Conservation (phyloP, 1,284 basidiomycete species). For the Amylostereum areolatum region DNA sequence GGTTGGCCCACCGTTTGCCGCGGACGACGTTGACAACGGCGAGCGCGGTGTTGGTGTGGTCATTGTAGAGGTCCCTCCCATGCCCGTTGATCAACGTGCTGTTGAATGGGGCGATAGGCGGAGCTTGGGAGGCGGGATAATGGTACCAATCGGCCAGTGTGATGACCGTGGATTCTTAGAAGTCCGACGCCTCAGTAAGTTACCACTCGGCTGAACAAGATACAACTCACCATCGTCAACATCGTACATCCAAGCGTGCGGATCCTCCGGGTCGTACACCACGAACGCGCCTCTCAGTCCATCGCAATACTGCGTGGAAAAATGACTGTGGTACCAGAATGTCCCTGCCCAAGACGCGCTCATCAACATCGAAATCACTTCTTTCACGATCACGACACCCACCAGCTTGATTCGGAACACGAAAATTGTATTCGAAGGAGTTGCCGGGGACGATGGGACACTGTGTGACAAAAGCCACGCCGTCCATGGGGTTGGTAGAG, state of each 20-base stretch:
- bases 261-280: slow-evolving; percentile 29
- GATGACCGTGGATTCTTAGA: slow-evolving; percentile 30
- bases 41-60: slow-evolving; percentile 17
- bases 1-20: slow-evolving; percentile 26
- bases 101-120: slow-evolving; percentile 9
- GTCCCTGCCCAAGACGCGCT: slow-evolving; percentile 2
- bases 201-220: background rate
- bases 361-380: slow-evolving; percentile 2
- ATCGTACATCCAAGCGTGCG: slow-evolving; percentile 25
- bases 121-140: background rate
- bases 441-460: background rate
- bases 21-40: slow-evolving; percentile 23
- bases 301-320: slow-evolving; percentile 32
- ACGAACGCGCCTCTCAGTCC: slow-evolving; percentile 27
- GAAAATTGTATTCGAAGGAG: background rate
- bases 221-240: slow-evolving; percentile 23
- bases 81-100: slow-evolving; percentile 30
- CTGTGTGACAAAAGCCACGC: slow-evolving; percentile 14
- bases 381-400: background rate
- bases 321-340: slow-evolving; percentile 8
- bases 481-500: slow-evolving; percentile 30
- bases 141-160: slow-evolving; percentile 16
- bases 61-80: slow-evolving; percentile 24
- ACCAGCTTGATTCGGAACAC: background rate
- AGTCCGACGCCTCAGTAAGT: background rate